Percentiles rank a stretch among this genome's conserved stretches.
Conservation (phyloP, 441 rosid species). For the Eruca vesicaria region DNA sequence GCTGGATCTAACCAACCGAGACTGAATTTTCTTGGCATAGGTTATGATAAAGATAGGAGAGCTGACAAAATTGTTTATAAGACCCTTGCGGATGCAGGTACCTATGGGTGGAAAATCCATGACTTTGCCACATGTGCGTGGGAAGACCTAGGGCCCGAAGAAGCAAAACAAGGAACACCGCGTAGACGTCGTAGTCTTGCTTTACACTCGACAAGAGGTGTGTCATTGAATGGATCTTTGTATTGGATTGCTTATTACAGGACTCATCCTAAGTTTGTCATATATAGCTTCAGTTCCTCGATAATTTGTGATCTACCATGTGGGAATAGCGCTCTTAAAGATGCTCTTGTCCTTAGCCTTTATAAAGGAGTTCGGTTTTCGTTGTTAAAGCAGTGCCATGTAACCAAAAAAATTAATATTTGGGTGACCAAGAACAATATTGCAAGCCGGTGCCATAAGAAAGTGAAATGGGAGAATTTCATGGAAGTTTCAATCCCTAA, state of each 20-base stretch:
- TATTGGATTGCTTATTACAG: neutral
- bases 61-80: neutral
- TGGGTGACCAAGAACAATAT: neutral
- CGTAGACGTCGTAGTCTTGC: neutral
- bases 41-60: neutral
- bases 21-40: neutral
- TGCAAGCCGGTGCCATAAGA: neutral
- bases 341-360: neutral
- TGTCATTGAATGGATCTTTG: neutral
- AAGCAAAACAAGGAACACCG: neutral
- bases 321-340: neutral
- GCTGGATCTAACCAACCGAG: neutral
- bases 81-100: neutral
- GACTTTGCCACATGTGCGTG: neutral
- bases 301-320: neutral
- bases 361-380: neutral
- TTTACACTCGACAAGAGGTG: neutral
- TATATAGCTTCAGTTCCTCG: neutral
- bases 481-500: neutral
- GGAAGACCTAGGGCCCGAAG: neutral
- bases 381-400: neutral
- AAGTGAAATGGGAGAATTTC: neutral
- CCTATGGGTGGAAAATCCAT: neutral
- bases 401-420: neutral
- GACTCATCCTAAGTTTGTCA: neutral